These are phyloP conservation scores for Leishmania mexicana DNA, from an alignment of 208 protist genomes.

Conservation along the genomic window DNA sequence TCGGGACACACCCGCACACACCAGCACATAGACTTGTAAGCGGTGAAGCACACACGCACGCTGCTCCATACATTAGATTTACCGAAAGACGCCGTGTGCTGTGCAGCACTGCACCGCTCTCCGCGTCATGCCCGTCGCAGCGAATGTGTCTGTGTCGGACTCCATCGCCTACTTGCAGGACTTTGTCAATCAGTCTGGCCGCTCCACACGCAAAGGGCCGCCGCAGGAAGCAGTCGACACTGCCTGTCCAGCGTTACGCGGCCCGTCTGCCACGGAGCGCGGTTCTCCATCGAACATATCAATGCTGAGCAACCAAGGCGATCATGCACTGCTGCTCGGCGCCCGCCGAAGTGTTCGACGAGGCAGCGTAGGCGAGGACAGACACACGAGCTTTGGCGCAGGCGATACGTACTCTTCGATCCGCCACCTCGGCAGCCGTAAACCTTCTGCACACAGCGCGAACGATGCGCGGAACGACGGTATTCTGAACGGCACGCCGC, in stretches of 20 bases:
- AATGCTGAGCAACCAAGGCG: neutral
- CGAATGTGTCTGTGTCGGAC: slow-evolving; percentile 27
- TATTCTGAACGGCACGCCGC: neutral
- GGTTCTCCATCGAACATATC: neutral
- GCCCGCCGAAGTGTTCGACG: neutral
- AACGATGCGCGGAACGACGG: neutral
- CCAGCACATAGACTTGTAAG: neutral
- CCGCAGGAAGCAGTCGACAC: neutral
- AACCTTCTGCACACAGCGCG: neutral
- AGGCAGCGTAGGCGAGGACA: neutral
- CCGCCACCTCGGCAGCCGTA: neutral
- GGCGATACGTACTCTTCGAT: neutral
- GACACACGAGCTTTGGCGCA: neutral
- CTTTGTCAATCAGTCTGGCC: slow-evolving; percentile 19
- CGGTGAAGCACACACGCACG: neutral
- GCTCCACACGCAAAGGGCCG: neutral
- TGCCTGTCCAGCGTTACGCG: neutral
- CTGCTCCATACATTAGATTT: neutral
- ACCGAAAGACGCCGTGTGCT: neutral
- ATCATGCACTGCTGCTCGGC: slow-evolving; percentile 1
- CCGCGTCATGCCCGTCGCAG: slow-evolving; percentile 6
- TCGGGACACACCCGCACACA: neutral
- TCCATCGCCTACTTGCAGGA: slow-evolving; percentile 36
- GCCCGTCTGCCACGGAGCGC: neutral
- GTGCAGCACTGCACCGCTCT: neutral